Evolutionary conservation across 2,329 filamentous ascomycete genomes (phyloP).

Genomic region (Colletotrichum musicola): DNA sequence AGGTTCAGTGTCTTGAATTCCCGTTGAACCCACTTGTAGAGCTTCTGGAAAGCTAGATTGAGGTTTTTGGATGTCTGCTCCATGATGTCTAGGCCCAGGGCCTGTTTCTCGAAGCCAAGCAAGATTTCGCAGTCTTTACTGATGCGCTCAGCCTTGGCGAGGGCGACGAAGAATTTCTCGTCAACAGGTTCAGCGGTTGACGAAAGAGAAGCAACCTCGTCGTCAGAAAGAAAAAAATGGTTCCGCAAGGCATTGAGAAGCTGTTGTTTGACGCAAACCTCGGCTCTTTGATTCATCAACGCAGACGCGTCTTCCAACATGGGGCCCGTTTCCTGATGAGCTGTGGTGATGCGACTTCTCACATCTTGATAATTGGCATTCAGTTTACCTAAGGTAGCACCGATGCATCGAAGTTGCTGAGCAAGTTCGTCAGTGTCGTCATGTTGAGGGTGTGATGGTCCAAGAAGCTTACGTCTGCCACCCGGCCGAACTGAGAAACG

Average conservation of each 20-base stretch:
- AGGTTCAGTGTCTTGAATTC: constrained; percentile 94
- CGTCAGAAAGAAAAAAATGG: constrained; percentile 87
- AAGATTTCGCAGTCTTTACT: constrained; percentile 90
- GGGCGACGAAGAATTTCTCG: constrained; percentile 83
- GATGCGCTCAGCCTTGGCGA: constrained; percentile 87
- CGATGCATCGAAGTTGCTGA: constrained; percentile 89
- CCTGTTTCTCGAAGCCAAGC: constrained; percentile 90
- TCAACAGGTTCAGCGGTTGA: constrained; percentile 85
- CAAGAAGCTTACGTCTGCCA: constrained; percentile 79
- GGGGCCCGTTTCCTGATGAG: constrained; percentile 79
- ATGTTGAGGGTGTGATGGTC: neutral
- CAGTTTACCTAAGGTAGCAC: constrained; percentile 79
- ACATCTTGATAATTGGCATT: constrained; percentile 86
- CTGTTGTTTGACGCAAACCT: constrained; percentile 83
- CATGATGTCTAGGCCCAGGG: constrained; percentile 89
- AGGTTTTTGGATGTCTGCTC: constrained; percentile 89
- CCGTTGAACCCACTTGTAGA: constrained; percentile 94
- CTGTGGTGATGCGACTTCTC: constrained; percentile 80
- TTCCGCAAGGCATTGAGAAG: constrained; percentile 81
- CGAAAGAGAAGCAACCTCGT: constrained; percentile 81
- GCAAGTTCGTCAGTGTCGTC: neutral
- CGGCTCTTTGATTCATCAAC: constrained; percentile 78
- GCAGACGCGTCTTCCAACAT: constrained; percentile 82
- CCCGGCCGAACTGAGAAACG: constrained; percentile 86
- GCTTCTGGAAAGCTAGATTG: constrained; percentile 92